A percentile compares a stretch with the other conserved stretches of the same genome.
These are phyloP conservation scores for Candida pseudoglaebosa DNA, from an alignment of 805 yeast genomes.

Conservation along the genomic window DNA sequence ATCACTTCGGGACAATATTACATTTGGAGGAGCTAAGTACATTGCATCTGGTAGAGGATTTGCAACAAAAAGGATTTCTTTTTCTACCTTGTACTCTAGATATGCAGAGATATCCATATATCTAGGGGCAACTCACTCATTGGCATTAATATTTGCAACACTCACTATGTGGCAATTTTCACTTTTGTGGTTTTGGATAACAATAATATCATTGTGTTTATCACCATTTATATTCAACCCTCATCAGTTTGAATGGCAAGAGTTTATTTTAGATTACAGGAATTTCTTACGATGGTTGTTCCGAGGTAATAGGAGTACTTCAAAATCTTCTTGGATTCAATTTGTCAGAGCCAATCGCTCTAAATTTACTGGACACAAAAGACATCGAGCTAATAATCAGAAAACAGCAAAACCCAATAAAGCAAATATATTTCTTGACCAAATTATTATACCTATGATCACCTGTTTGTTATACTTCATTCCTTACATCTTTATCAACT, in stretches of 20 bases:
- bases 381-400: conserved; percentile 3
- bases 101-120: conserved; percentile 77
- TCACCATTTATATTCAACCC: conserved; percentile 55
- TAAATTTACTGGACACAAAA: conserved; percentile 23
- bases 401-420: conserved; percentile 10
- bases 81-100: conserved; percentile 66
- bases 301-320: conserved; percentile 69
- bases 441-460: conserved; percentile 16
- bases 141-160: conserved; percentile 72
- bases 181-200: conserved; percentile 56
- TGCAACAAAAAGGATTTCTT: conserved; percentile 78
- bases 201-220: conserved; percentile 40
- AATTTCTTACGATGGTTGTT: conserved; percentile 67
- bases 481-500: conserved; percentile 76
- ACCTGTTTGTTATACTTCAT: conserved; percentile 32
- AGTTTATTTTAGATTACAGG: conserved; percentile 48
- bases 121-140: conserved; percentile 64
- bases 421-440: conserved; percentile 14
- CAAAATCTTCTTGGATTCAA: conserved; percentile 74
- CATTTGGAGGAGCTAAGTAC: conserved; percentile 89
- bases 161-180: conserved; percentile 80
- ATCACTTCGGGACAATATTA: conserved; percentile 67
- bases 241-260: conserved; percentile 46
- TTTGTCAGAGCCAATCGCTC: conserved; percentile 38
- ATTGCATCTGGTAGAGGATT: conserved; percentile 93